Base-by-base conservation (phyloP, 2,329 filamentous ascomycete genomes). In the Neonectria punicea region DNA sequence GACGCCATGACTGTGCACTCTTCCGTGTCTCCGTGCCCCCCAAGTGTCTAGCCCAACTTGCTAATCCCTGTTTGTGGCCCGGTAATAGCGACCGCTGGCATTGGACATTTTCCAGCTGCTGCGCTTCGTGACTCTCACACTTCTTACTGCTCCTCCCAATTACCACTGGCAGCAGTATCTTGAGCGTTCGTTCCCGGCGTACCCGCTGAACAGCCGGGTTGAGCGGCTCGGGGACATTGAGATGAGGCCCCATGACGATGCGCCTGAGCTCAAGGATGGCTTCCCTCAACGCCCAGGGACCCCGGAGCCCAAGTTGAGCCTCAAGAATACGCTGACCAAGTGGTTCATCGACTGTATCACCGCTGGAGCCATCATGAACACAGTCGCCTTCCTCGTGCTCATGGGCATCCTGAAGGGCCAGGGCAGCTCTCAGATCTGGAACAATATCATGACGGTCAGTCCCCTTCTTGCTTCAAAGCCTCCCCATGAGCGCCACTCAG, bases 81-180 rank as follows among this genome's bases (percentile, higher is more conserved):
- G 20, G 18, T 60, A 55, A 53, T 68, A 76, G 71, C 75, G 67
- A 18, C 78, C 82, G 9, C 80, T 86, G 51, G 69, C 76, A 39
- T 77, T 89, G 54, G 85, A 89, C 62, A 55, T 80, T 1, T 65
- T 79, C 32, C 81, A 84, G 30, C 79, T 89, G 46, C 73, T 86
- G 20, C 86, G 86, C 67, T 89, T 89, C 75, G 81, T 86, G 43
- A 78, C 83, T 41, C 81, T 86, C 57, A 81, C 85, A 3, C 75
- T 89, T 60, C 76, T 89, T 46, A 84, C 84, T 5, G 82, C 86
- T 1, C 87, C 87, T 7, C 83, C 87, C 55, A 88, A 87, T 67
- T 88, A 86, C 70, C 76, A 85, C 60, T 89, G 87, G 87, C 86
- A 89, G 69, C 81, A 84, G 59, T 81, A 81, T 32, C 81, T 89